Evolutionary conservation across 176 grass and related monocot species (phyloP).

Genomic region (Aegilops umbellulata): DNA sequence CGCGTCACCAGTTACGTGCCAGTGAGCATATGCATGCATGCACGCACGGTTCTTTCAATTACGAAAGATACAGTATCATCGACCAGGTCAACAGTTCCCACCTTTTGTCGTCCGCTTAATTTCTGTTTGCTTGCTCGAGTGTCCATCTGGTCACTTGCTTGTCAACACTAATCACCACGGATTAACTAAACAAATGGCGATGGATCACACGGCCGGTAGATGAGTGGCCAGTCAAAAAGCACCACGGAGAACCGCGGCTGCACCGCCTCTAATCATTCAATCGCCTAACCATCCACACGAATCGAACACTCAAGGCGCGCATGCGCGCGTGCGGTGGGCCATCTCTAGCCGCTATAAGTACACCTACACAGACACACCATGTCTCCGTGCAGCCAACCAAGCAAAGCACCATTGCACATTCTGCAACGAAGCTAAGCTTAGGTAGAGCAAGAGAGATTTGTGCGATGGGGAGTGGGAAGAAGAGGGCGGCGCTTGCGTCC

Average conservation of each 20-base stretch:
- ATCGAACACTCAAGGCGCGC: neutral
- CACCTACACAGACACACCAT: neutral
- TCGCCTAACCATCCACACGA: slow-evolving; percentile 28
- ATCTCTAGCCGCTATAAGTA: slow-evolving; percentile 30
- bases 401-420: neutral
- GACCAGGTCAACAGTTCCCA: neutral
- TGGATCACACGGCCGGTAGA: slow-evolving; percentile 13
- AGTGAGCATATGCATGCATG: neutral
- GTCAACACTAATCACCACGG: neutral
- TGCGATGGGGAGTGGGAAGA: slow-evolving; percentile 33
- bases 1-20: neutral
- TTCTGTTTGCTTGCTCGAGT: neutral
- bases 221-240: slow-evolving; percentile 43
- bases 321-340: too few relatives aligned
- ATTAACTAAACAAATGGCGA: slow-evolving; percentile 19
- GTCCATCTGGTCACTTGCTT: neutral
- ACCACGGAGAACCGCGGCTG: neutral
- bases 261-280: slow-evolving; percentile 30
- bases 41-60: neutral
- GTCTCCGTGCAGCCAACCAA: slow-evolving; percentile 25
- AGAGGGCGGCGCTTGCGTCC: slow-evolving; percentile 22
- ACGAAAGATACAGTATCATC: neutral
- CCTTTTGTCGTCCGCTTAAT: neutral
- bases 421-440: neutral
- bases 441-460: neutral